Evolutionary conservation across 768 basidiomycete genomes (phyloP).

Genomic region (Lactifluus echinatus): DNA sequence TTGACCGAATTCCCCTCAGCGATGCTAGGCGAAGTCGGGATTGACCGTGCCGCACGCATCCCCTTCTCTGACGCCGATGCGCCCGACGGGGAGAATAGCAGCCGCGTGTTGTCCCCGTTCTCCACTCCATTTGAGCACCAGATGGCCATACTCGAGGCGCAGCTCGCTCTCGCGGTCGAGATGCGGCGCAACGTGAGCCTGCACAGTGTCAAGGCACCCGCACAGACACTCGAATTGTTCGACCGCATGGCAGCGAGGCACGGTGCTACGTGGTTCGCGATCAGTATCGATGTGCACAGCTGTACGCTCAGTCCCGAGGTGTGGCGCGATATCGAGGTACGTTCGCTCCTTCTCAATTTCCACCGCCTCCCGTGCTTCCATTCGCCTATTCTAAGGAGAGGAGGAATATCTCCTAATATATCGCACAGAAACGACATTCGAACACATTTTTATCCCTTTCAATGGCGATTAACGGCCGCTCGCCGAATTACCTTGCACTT

Average conservation of each 20-base stretch:
- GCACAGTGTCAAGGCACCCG: constrained; percentile 77
- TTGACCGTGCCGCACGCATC: constrained; percentile 75
- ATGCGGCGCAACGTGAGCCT: constrained; percentile 70
- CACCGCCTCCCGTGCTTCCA: not conserved
- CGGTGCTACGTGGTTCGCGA: constrained; percentile 45
- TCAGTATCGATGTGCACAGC: constrained; percentile 86
- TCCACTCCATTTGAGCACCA: constrained; percentile 77
- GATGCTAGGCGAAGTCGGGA: constrained; percentile 89
- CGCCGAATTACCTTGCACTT: constrained; percentile 51
- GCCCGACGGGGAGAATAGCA: constrained; percentile 21
- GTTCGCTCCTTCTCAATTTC: constrained; percentile 19
- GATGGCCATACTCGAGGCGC: constrained; percentile 66
- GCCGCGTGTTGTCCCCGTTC: constrained; percentile 65
- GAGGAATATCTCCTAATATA: constrained; percentile 4
- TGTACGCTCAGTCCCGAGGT: constrained; percentile 77
- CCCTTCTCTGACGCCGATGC: constrained; percentile 37
- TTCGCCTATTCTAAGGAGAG: not conserved
- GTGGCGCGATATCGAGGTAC: constrained; percentile 68
- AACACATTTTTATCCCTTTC: constrained; percentile 89
- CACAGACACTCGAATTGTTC: constrained; percentile 60
- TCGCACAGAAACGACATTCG: constrained; percentile 47
- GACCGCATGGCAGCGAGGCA: constrained; percentile 48
- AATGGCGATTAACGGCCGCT: constrained; percentile 72
- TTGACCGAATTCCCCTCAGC: constrained; percentile 55
- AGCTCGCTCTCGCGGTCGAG: constrained; percentile 79